A percentile compares a stretch with the other conserved stretches of the same genome.
phyloP scores from a whole-genome alignment of 2,329 filamentous ascomycete genomes.

The Neocucurbitaria cava region DNA sequence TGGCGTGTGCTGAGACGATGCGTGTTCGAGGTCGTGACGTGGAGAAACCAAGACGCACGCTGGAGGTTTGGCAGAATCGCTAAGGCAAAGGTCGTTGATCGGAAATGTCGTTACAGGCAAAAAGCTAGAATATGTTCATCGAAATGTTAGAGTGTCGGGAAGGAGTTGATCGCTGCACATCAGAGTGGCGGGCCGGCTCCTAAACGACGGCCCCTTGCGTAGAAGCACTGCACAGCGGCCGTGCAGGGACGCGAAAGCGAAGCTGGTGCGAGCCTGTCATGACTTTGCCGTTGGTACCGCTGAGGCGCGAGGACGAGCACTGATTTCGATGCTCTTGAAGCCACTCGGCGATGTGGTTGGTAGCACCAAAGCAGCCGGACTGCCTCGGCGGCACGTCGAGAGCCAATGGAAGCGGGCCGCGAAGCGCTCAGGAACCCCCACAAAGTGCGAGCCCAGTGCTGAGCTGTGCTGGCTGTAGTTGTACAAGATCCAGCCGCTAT shows the following conservation, averaged over 20 bases:
- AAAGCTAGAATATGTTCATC: conserved; percentile 21
- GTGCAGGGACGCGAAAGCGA: conserved; percentile 22
- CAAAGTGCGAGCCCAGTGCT: conserved; percentile 22
- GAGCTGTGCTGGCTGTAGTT: conserved; percentile 28
- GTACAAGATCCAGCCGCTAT: conserved; percentile 33
- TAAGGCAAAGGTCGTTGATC: conserved; percentile 11
- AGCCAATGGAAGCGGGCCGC: conserved; percentile 35
- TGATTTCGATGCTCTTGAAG: conserved; percentile 28
- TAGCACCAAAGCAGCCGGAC: conserved; percentile 27
- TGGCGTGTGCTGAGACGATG: conserved; percentile 42
- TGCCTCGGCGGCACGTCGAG: conserved; percentile 20
- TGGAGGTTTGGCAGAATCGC: conserved; percentile 11
- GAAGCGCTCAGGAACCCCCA: conserved; percentile 39
- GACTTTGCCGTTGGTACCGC: conserved; percentile 35
- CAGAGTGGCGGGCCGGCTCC: conserved; percentile 21
- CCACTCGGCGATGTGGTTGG: conserved; percentile 43
- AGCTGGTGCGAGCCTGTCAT: conserved; percentile 27
- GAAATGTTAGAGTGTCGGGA: conserved; percentile 24
- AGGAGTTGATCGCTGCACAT: conserved; percentile 24
- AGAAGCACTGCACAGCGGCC: conserved; percentile 27
- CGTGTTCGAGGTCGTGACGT: conserved; percentile 38
- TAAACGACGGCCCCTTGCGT: conserved; percentile 29
- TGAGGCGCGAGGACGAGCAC: conserved; percentile 34
- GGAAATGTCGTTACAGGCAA: conserved; percentile 21
- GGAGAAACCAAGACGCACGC: conserved; percentile 13